Conservation (phyloP, 805 yeast species). For the Saccharomycopsis olivae region DNA sequence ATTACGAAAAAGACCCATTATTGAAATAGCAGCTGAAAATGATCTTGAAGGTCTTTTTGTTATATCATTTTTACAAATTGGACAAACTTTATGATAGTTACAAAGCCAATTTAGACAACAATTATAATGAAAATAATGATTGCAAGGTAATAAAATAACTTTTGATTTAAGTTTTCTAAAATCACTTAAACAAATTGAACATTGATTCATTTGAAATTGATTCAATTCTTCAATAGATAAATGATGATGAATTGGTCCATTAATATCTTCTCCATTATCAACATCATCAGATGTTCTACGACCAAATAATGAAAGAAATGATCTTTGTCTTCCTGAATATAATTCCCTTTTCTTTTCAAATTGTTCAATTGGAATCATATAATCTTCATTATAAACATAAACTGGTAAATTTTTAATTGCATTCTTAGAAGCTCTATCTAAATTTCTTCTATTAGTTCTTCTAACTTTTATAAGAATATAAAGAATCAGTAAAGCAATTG, state of each 20-base stretch:
- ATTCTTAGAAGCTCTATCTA: constrained; percentile 13
- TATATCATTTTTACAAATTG: constrained; percentile 42
- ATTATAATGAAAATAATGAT: constrained; percentile 47
- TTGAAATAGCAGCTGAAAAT: background rate
- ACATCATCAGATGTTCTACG: background rate
- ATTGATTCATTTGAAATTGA: constrained; percentile 26
- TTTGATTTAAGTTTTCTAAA: constrained; percentile 36
- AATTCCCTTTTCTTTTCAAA: constrained; percentile 13
- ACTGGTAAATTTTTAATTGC: constrained; percentile 13
- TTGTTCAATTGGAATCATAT: constrained; percentile 13
- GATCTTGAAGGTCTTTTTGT: constrained; percentile 17
- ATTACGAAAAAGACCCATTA: background rate
- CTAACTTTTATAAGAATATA: constrained; percentile 9
- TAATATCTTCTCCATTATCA: background rate
- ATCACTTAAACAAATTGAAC: constrained; percentile 50
- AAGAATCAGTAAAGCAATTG: constrained; percentile 13
- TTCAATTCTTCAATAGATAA: constrained; percentile 14
- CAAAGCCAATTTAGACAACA: constrained; percentile 55
- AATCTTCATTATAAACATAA: constrained; percentile 14
- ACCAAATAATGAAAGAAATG: background rate
- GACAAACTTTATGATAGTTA: constrained; percentile 42
- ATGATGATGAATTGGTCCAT: constrained; percentile 3
- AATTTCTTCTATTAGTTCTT: constrained; percentile 6
- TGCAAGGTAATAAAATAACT: constrained; percentile 46
- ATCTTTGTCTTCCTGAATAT: constrained; percentile 1